A percentile compares a stretch with the other conserved stretches of the same genome.
phyloP scores from a whole-genome alignment of 805 yeast species.

The Wickerhamia fluorescens region DNA sequence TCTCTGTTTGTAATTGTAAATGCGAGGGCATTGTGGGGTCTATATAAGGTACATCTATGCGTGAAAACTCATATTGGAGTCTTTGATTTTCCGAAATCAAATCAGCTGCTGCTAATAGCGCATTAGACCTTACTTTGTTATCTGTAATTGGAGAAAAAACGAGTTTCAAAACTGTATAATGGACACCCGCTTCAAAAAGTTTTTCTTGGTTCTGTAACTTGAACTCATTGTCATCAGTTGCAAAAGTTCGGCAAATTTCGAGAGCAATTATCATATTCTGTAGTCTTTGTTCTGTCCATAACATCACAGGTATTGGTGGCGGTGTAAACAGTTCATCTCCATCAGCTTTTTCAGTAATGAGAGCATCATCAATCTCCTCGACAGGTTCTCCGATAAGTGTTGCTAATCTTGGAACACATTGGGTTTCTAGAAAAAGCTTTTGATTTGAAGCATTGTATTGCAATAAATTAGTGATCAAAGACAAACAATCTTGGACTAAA shows the following conservation, averaged over 20 bases:
- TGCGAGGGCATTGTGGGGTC: slow-evolving; percentile 61
- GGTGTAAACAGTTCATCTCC: too few relatives aligned
- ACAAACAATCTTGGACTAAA: slow-evolving; percentile 85
- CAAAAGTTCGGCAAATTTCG: slow-evolving; percentile 68
- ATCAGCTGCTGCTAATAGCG: slow-evolving; percentile 72
- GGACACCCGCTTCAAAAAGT: slow-evolving; percentile 53
- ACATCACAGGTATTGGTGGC: slow-evolving; percentile 44
- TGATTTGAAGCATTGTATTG: slow-evolving; percentile 87
- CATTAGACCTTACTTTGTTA: slow-evolving; percentile 55
- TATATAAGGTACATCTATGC: slow-evolving; percentile 86
- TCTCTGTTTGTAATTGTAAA: slow-evolving; percentile 23
- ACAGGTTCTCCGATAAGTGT: slow-evolving; percentile 57
- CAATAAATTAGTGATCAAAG: slow-evolving; percentile 63
- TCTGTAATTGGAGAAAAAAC: slow-evolving; percentile 66
- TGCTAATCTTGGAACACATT: slow-evolving; percentile 62
- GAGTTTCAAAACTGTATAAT: slow-evolving; percentile 58
- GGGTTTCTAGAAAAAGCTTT: slow-evolving; percentile 78
- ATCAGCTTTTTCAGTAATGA: slow-evolving; percentile 4
- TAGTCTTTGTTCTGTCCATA: slow-evolving; percentile 74
- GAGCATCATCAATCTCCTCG: slow-evolving; percentile 20
- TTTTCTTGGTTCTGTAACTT: slow-evolving; percentile 55
- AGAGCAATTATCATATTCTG: slow-evolving; percentile 60
- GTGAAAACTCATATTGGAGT: slow-evolving; percentile 65
- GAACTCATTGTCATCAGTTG: slow-evolving; percentile 62
- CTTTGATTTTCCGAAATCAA: slow-evolving; percentile 59